Conservation (phyloP, 1,284 basidiomycete species). For the Schizophyllum amplum region DNA sequence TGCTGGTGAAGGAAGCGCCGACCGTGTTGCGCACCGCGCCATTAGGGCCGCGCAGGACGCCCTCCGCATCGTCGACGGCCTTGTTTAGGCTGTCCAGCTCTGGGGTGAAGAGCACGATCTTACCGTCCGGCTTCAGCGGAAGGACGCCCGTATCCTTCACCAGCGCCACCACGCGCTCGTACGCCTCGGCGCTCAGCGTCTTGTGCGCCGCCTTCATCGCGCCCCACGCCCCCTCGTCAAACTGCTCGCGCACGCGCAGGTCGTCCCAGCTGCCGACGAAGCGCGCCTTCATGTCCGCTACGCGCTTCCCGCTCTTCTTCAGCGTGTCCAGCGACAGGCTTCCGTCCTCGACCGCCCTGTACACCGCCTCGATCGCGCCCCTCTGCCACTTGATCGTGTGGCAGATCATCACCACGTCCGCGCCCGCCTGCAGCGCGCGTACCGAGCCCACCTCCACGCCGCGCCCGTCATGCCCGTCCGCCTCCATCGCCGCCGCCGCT, state of each 20-base stretch:
- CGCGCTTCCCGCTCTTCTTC: conserved; percentile 32
- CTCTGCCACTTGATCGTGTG: conserved; percentile 48
- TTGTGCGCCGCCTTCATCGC: conserved; percentile 30
- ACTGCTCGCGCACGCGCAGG: conserved; percentile 20
- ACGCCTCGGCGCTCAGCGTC: conserved; percentile 37
- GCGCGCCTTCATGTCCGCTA: conserved; percentile 39
- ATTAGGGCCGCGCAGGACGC: conserved; percentile 31
- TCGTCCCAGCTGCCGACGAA: conserved; percentile 43
- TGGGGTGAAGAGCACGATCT: conserved; percentile 46
- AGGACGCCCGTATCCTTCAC: conserved; percentile 32
- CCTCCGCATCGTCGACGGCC: conserved; percentile 52
- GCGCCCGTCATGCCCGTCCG: conserved; percentile 23
- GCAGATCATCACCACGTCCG: conserved; percentile 65
- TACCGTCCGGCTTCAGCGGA: conserved; percentile 24
- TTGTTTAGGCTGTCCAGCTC: conserved; percentile 46
- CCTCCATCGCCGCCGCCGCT: not conserved
- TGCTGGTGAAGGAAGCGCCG: conserved; percentile 43
- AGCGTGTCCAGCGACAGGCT: conserved; percentile 31
- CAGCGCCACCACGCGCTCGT: conserved; percentile 38
- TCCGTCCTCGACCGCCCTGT: conserved; percentile 37
- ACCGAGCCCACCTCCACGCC: conserved; percentile 48
- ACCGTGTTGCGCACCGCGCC: conserved; percentile 47
- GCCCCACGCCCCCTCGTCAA: conserved; percentile 22
- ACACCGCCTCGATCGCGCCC: conserved; percentile 43
- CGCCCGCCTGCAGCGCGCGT: conserved; percentile 47